A percentile compares a stretch with the other conserved stretches of the same genome.
Conservation (phyloP, 805 yeast species). For the Yamadazyma philogaea region DNA sequence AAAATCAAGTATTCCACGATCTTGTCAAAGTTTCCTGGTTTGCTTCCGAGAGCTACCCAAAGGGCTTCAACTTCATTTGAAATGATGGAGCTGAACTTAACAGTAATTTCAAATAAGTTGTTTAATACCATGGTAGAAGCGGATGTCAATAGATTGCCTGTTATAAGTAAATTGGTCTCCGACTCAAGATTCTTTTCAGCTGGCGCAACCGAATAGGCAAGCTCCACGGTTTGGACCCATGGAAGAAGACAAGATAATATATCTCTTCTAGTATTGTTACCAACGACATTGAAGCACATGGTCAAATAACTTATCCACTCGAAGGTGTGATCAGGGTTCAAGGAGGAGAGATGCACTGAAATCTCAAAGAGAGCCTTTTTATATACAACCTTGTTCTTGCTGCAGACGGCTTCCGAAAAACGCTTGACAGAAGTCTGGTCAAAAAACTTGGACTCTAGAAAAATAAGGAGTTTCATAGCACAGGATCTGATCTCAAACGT, state of each 20-base stretch:
- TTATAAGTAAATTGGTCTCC: constrained; percentile 4
- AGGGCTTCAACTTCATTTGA: constrained; percentile 89
- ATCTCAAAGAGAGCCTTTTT: constrained; percentile 81
- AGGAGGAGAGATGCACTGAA: constrained; percentile 64
- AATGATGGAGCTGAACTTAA: constrained; percentile 66
- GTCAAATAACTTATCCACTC: constrained; percentile 70
- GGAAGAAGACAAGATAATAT: constrained; percentile 78
- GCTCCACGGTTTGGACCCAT: constrained; percentile 84
- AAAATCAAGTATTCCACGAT: constrained; percentile 68
- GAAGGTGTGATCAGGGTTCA: constrained; percentile 56
- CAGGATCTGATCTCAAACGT: constrained; percentile 62
- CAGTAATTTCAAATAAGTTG: constrained; percentile 81
- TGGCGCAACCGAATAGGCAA: constrained; percentile 31
- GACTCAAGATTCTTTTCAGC: constrained; percentile 4
- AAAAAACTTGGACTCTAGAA: constrained; percentile 53
- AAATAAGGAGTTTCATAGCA: constrained; percentile 69
- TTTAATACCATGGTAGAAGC: constrained; percentile 64
- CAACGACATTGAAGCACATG: constrained; percentile 57
- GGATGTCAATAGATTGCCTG: constrained; percentile 20
- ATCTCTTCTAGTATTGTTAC: constrained; percentile 66
- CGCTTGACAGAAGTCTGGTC: constrained; percentile 48
- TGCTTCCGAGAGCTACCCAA: constrained; percentile 92
- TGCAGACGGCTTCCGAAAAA: constrained; percentile 68
- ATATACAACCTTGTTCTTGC: constrained; percentile 77
- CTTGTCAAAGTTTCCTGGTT: constrained; percentile 63